Base-by-base conservation (phyloP, 1,139 yeast genomes). In the Suhomyces chickasaworum region DNA sequence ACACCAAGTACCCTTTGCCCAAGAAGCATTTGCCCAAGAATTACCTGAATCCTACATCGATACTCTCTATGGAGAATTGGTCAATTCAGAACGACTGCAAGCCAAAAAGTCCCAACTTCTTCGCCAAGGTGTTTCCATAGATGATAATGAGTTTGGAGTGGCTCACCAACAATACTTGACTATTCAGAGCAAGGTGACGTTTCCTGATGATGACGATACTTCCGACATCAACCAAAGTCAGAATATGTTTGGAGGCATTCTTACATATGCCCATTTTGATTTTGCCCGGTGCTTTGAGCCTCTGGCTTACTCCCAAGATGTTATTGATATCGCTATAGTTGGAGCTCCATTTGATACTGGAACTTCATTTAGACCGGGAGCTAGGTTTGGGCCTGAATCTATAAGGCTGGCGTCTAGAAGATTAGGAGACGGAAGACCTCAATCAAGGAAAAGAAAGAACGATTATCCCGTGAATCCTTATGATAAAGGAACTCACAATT, bases 331-430 rank as follows among this genome's bases (percentile, higher is more conserved):
- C 37, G 82, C 81, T 7, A 67, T 77, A 35, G 69, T 76, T 7
- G 82, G 82, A 3, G 80, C 81, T 1, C 81, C 81, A 0, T 77
- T 76, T 47, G 81, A 77, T 47, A 73, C 80, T 0, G 81, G 80
- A 0, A 76, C 73, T 0, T 70, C 78, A 2, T 77, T 64, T 51
- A 55, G 78, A 10, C 79, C 80, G 0, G 81, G 81, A 0, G 78
- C 81, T 2, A 55, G 81, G 38, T 76, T 77, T 55, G 81, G 81
- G 0, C 81, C 81, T 1, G 76, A 75, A 46, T 70, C 76, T 1
- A 68, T 75, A 4, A 57, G 80, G 45, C 69, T 68, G 47, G 68
- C 70, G 6, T 61, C 74, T 3, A 57, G 72, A 49, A 59, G 82
- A 51, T 52, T 75, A 12, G 70, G 72, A 20, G 30, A 27, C 10